These are phyloP conservation scores for Eucalyptus pauciflora DNA, from an alignment of 345 rosid genomes.

Conservation along the genomic window DNA sequence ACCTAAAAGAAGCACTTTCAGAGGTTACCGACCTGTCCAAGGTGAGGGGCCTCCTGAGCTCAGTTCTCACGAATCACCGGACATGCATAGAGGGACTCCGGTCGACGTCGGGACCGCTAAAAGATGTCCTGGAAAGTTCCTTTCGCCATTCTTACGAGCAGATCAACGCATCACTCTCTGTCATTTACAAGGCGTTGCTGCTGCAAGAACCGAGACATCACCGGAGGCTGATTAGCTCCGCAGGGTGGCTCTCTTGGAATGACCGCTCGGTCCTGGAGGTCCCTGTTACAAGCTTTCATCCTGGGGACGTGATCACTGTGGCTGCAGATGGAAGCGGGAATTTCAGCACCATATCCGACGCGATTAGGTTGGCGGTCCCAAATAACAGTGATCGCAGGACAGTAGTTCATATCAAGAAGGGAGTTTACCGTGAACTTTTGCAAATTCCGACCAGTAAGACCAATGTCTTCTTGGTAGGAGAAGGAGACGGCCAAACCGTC, in stretches of 20 bases:
- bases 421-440: neutral
- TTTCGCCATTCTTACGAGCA: neutral
- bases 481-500: slow-evolving; percentile 43
- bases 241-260: neutral
- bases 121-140: neutral
- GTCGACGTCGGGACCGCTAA: neutral
- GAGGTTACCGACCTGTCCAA: neutral
- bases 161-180: neutral
- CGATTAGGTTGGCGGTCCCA: neutral
- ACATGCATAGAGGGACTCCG: neutral
- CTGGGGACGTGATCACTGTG: neutral
- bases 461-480: slow-evolving; percentile 56
- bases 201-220: neutral
- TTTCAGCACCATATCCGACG: neutral
- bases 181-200: neutral
- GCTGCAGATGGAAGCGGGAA: neutral
- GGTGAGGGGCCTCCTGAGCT: neutral
- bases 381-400: neutral
- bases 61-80: neutral
- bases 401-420: neutral
- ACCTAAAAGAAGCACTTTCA: neutral
- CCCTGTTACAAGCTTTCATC: neutral
- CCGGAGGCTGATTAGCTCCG: neutral
- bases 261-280: neutral
- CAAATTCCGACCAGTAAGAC: slow-evolving; percentile 8